Base-by-base conservation (phyloP, 1,139 yeast species). In the Saccharomyces hybrid region DNA sequence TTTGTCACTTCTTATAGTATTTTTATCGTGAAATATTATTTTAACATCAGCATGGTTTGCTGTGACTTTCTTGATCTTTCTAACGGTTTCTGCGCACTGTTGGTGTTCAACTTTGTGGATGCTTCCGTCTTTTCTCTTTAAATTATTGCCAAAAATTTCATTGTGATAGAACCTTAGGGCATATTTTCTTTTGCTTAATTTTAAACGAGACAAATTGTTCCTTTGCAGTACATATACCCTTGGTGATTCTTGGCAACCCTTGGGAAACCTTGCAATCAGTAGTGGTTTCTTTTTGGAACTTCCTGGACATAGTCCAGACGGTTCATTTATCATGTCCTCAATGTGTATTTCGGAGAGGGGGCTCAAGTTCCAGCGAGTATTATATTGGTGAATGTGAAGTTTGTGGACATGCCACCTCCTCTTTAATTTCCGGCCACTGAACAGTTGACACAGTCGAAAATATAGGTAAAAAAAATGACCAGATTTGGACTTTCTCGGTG, bases 11-110 rank as follows among this genome's bases (percentile, higher is more conserved):
- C 64, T 66, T 13, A 69, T 56, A 2, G 62, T 57, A 55, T 69
- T 67, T 32, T 58, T 60, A 47, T 63, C 61, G 55, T 69, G 66
- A 44, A 61, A 68, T 6, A 66, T 60, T 11, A 66, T 61, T 56
- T 61, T 63, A 1, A 69, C 56, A 52, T 69, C 71, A 1, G 71
- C 68, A 56, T 61, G 57, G 26, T 59, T 59, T 2, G 58, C 53
- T n/a, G 64, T 59, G 8, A 54, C 56, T 38, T 56, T 59, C 51
- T 60, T 64, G 7, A 68, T 61, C 7, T 61, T 49, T 31, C 57
- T 59, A 2, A 61, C 62, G 2, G 61, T 61, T 8, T 56, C 53
- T 6, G 65, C 66, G 57, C 69, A 65, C 11, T 47, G 47, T 14
- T 47, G 28, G 9, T 14, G 31, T 29, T 29, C 26, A 25, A 9